Base-by-base conservation (phyloP, 352 stramenopile genomes). In the Phytophthora gonapodyides region DNA sequence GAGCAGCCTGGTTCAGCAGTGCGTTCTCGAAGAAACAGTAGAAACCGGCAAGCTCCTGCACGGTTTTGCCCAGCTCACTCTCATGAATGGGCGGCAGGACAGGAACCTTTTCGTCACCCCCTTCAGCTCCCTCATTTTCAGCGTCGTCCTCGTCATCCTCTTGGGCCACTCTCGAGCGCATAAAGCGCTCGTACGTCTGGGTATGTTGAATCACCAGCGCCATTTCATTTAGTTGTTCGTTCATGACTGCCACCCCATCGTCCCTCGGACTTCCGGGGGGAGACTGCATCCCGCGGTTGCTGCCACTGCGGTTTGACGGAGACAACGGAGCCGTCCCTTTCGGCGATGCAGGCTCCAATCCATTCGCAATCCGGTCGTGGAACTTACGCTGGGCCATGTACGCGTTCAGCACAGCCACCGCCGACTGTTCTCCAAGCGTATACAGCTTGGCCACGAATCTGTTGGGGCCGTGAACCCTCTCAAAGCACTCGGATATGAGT, bases 21-120 rank as follows among this genome's bases (percentile, higher is more conserved):
- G 87, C 78, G 36, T 94, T 91, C 58, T 96, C 87, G 38, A 94
- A 94, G 61, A 86, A 93, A 52, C 87, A 96, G 42, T 96, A 96
- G 61, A 82, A 94, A 0, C 84, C 87, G 3, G 85, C 87, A 12
- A 96, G 67, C 53, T 96, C 87, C 37, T 96, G 87, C 3, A 96
- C 87, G 21, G 57, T 87, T 61, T 88, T 91, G 13, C 84, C 86
- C 6, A 96, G 61, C 43, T 92, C 82, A 62, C 85, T 94, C 50
- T 83, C 80, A 50, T 87, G 78, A 41, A 82, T 84, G 3, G 67
- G 58, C 15, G 87, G 84, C 8, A 96, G 70, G 16, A 74, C 53
- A 11, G 61, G 37, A 31, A 37, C 13, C 13, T 49, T 34, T 36
- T 61, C 51, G 21, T 46, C 42, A 47, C 62, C 43, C 36, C 45